Evolutionary conservation across 495 filamentous ascomycete genomes (phyloP), one percentile per base, ranked within the genome.

Genomic region (Margaritispora aquatica): DNA sequence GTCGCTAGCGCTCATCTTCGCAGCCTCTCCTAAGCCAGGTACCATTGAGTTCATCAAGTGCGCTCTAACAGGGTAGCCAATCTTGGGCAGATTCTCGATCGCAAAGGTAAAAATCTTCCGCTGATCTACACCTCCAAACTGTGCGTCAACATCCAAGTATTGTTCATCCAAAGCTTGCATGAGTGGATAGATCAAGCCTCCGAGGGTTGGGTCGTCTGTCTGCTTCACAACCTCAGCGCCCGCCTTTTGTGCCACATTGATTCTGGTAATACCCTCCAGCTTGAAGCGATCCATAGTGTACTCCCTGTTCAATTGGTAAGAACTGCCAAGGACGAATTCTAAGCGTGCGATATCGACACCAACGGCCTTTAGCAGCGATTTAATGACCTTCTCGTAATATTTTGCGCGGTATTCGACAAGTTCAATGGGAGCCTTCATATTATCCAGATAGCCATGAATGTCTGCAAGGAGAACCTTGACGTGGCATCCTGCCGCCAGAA

Each of bases 151-250:
- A 54, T 84, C 81, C 3, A 98, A 77, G 74, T 96, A 84, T 73
- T 97, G 80, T 73, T 98, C 94, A 64, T 98, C 93, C 26, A 97
- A 76, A 2, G 87, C 86, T 73, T 98, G 94, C 69, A 98, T 86
- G 10, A 92, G 78, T 0, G 89, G 89, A 72, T 98, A 98, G 48
- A 97, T 78, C 15, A 96, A 78, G 0, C 91, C 92, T 60, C 80
- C 83, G 48, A 98, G 64, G 10, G 88, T 81, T 23, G 88, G 81
- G 20, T 80, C 79, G 21, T 80, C 79, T 13, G 85, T 80, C 74
- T 97, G 90, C 77, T 97, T 98, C 46, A 98, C 92, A 7, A 98
- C 81, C 68, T 98, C 94, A 1, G 89, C 88, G 15, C 94, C 92
- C 0, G 91, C 90, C 71, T 90, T 93, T 69, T 88, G 87, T 4